phyloP scores from a whole-genome alignment of 306 rosid genomes.

The Glycine soja region DNA sequence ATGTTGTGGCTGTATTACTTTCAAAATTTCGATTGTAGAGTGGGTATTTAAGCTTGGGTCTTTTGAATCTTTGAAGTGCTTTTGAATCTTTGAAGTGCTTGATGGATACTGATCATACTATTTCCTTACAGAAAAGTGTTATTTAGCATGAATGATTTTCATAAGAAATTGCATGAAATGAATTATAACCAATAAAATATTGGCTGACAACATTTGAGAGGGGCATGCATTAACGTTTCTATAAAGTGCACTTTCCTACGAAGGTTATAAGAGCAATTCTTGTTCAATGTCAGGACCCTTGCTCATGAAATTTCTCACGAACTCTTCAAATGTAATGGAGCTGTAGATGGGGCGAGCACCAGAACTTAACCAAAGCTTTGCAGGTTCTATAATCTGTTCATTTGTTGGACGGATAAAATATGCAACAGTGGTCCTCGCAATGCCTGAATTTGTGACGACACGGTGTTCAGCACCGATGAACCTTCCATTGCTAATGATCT shows the following conservation, averaged over 20 bases:
- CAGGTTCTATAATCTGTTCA: slow-evolving; percentile 61
- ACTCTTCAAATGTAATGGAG: slow-evolving; percentile 56
- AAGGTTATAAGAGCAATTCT: slow-evolving; percentile 27
- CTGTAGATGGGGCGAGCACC: slow-evolving; percentile 48
- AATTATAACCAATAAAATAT: too few species aligned
- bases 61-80: too few species aligned
- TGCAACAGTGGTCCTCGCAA: slow-evolving; percentile 58
- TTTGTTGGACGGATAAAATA: slow-evolving; percentile 63
- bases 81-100: too few species aligned
- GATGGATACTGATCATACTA: too few species aligned
- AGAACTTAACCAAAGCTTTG: slow-evolving; percentile 49
- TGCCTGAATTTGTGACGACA: slow-evolving; percentile 62
- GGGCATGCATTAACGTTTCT: too few species aligned
- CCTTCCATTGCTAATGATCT: slow-evolving; percentile 71
- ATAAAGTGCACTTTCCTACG: not conserved
- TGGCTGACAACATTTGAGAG: too few species aligned
- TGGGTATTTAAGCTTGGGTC: too few species aligned
- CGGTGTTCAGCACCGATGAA: slow-evolving; percentile 67
- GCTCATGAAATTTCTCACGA: slow-evolving; percentile 45
- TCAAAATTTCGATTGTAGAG: too few species aligned
- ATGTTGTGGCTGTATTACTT: too few species aligned
- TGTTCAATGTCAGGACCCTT: slow-evolving; percentile 48
- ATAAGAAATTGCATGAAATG: too few species aligned
- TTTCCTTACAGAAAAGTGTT: not conserved
- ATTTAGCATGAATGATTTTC: too few species aligned